Evolutionary conservation across 2,329 filamentous ascomycete species (phyloP).

Genomic region (Amesomyces nigricolor): DNA sequence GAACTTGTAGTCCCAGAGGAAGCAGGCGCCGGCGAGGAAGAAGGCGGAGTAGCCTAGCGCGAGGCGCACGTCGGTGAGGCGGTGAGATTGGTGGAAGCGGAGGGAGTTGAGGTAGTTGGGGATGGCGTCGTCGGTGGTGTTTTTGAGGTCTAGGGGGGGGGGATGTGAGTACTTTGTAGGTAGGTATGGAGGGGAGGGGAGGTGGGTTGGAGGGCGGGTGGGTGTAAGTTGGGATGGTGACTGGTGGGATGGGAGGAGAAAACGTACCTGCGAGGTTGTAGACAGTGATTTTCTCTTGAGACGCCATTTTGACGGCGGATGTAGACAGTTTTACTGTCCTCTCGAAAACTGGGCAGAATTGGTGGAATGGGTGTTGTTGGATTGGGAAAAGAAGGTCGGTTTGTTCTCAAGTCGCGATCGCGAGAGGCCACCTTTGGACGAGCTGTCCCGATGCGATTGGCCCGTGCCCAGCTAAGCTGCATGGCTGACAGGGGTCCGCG

Average conservation of each 20-base stretch:
- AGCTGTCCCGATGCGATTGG: conserved; percentile 9
- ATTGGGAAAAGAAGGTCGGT: not conserved
- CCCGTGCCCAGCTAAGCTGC: conserved; percentile 3
- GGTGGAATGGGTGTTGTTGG: not conserved
- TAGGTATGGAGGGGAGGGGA: too few species aligned
- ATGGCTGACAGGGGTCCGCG: conserved; percentile 14
- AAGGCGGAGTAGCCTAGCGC: conserved; percentile 79
- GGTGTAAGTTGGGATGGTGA: not conserved
- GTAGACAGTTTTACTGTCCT: not conserved
- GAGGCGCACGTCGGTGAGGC: conserved; percentile 75
- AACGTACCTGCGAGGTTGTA: conserved; percentile 59
- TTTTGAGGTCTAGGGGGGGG: conserved; percentile 71
- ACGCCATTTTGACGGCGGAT: conserved; percentile 34
- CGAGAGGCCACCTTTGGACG: conserved; percentile 23
- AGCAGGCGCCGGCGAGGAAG: conserved; percentile 71
- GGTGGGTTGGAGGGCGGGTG: not conserved
- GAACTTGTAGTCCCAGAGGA: conserved; percentile 85
- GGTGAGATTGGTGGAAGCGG: conserved; percentile 76
- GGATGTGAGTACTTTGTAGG: not conserved
- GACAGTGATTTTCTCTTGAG: conserved; percentile 55
- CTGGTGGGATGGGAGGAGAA: conserved; percentile 5
- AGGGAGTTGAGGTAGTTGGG: conserved; percentile 88
- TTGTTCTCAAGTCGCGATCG: not conserved
- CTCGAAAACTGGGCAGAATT: not conserved
- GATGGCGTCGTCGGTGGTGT: conserved; percentile 91